Percentiles rank a stretch among this genome's conserved stretches.
Evolutionary conservation across 208 protist species (phyloP).

Genomic region (Acanthamoeba sp.): DNA sequence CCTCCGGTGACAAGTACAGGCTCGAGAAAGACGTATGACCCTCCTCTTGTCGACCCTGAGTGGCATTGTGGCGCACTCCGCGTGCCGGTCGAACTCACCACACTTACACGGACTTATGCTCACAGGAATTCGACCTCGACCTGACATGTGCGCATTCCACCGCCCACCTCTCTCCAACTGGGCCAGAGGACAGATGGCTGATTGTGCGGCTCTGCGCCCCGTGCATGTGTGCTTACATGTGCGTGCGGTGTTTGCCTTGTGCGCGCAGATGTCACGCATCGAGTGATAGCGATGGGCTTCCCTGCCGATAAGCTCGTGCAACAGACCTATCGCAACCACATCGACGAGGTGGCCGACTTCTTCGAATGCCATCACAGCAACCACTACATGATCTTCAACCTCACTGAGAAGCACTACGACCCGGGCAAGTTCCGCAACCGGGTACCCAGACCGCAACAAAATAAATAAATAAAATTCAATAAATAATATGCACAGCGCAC

Average conservation of each 20-base stretch:
- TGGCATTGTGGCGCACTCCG: neutral
- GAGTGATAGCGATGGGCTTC: constrained; percentile 74
- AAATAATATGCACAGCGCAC: neutral
- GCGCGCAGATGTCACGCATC: constrained; percentile 59
- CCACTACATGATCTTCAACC: constrained; percentile 74
- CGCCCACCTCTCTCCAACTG: neutral
- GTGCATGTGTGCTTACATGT: too few relatives aligned
- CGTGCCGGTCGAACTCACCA: neutral
- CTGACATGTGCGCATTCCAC: constrained; percentile 52
- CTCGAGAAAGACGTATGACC: constrained; percentile 25
- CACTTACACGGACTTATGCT: too few relatives aligned
- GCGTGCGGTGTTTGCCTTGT: neutral
- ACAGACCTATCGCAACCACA: constrained; percentile 74
- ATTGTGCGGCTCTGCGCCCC: too few relatives aligned
- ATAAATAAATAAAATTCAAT: neutral
- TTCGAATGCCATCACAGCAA: constrained; percentile 37
- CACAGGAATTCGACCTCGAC: constrained; percentile 66
- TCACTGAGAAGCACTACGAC: constrained; percentile 74
- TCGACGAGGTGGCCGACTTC: constrained; percentile 71
- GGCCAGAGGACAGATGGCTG: neutral
- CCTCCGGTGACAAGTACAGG: constrained; percentile 60
- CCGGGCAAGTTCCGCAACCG: constrained; percentile 39
- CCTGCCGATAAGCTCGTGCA: constrained; percentile 63
- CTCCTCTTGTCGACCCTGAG: neutral
- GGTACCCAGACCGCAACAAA: neutral